A percentile compares a stretch with the other conserved stretches of the same genome.
phyloP scores from a whole-genome alignment of 306 rosid genomes.

The Quercus robur region DNA sequence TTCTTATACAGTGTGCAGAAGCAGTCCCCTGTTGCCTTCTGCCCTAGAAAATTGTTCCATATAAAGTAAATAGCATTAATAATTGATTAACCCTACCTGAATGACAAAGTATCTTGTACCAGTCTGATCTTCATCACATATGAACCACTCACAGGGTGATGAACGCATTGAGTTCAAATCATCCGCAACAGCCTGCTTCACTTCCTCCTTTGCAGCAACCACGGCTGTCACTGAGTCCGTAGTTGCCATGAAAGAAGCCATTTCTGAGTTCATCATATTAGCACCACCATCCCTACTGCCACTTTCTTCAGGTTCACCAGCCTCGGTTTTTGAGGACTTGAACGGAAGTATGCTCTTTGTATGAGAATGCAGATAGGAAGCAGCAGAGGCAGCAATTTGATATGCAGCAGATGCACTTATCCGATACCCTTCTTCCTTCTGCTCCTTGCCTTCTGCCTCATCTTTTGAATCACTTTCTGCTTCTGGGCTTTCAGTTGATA shows the following conservation, averaged over 20 bases:
- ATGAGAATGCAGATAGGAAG: conserved; percentile 73
- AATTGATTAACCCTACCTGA: conserved; percentile 50
- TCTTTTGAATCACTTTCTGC: conserved; percentile 28
- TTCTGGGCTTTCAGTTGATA: conserved; percentile 30
- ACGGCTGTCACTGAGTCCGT: conserved; percentile 90
- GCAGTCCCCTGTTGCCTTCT: neutral
- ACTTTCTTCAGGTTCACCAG: conserved; percentile 35
- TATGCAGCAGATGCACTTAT: conserved; percentile 69
- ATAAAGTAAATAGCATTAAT: neutral
- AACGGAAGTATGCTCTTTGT: conserved; percentile 75
- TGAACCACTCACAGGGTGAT: conserved; percentile 89
- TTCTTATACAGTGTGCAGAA: neutral
- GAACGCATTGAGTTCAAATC: conserved; percentile 69
- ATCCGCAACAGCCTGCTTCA: conserved; percentile 97
- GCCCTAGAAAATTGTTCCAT: neutral
- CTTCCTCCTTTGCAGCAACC: conserved; percentile 97
- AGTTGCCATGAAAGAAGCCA: conserved; percentile 84
- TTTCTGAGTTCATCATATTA: conserved; percentile 49
- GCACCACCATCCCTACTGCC: conserved; percentile 22
- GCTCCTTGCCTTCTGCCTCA: conserved; percentile 29
- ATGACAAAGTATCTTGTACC: conserved; percentile 70
- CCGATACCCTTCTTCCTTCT: conserved; percentile 34
- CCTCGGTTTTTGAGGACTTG: conserved; percentile 43
- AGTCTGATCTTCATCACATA: conserved; percentile 77
- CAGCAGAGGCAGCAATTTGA: conserved; percentile 87